Percentiles rank a stretch among this genome's conserved stretches.
phyloP scores from a whole-genome alignment of 2,329 filamentous ascomycete species.

The Hypoxylon sp. region DNA sequence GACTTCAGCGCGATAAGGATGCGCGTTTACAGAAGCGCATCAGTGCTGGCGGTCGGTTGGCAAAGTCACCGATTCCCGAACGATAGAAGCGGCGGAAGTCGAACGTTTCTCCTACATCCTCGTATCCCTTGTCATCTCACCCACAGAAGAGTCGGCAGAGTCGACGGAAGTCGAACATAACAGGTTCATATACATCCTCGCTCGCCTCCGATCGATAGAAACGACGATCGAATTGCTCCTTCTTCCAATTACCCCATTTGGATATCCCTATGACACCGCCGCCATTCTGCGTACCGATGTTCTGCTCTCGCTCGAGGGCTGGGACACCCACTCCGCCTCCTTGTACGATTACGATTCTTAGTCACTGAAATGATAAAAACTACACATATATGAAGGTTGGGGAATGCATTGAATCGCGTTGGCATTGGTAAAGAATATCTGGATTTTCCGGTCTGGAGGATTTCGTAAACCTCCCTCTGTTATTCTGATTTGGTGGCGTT shows the following conservation, averaged over 20 bases:
- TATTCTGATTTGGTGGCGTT: conserved; percentile 27
- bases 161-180: conserved; percentile 43
- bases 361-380: conserved; percentile 40
- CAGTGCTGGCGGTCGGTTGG: conserved; percentile 80
- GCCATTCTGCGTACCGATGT: conserved; percentile 44
- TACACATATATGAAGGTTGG: conserved; percentile 31
- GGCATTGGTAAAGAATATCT: conserved; percentile 36
- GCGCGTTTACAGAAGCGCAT: conserved; percentile 79
- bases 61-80: conserved; percentile 72
- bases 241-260: conserved; percentile 47
- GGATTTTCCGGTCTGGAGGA: conserved; percentile 31
- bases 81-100: conserved; percentile 54
- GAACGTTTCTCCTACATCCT: conserved; percentile 42
- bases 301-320: conserved; percentile 39
- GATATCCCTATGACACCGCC: conserved; percentile 41
- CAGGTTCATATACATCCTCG: conserved; percentile 44
- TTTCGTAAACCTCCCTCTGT: conserved; percentile 24
- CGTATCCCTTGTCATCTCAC: conserved; percentile 36
- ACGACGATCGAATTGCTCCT: conserved; percentile 50
- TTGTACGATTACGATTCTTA: conserved; percentile 37
- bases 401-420: conserved; percentile 30
- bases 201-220: conserved; percentile 52
- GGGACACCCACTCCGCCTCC: conserved; percentile 33
- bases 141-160: conserved; percentile 36
- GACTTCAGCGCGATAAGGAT: conserved; percentile 72